Evolutionary conservation across 805 yeast genomes (phyloP), one percentile per base, ranked within the genome.

Genomic region (Pichia eremophila): DNA sequence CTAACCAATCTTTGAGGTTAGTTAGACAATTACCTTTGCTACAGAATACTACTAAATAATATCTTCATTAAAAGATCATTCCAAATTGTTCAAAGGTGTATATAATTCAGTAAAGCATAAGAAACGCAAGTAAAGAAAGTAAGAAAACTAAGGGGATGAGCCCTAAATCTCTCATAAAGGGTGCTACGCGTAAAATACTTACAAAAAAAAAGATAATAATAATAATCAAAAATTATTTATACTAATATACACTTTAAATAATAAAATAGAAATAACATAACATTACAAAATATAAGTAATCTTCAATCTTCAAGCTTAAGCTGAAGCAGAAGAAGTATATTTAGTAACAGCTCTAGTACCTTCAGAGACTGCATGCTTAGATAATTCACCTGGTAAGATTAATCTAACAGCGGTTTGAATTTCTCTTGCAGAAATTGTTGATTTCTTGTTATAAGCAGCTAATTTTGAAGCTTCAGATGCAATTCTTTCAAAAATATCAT

Each of bases 281-380:
- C 25, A 22, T 22, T 22, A 22, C 25, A 22, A 22, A 22, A 22
- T 22, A 22, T 22, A 22, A 5, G 25, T 22, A 22, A 4, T 22
- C 25, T 22, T 22, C 25, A 22, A 43, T 29, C 14, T 29, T 9
- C 10, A 12, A 10, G 14, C 14, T 61, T 61, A 66, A 63, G 68
- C 69, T 39, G 69, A 63, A 50, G 69, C 62, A 46, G 69, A 76
- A 66, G 95, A 83, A 64, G 95, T 84, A 81, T 87, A 88, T 78
- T 88, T 88, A 72, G 96, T 86, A 64, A 88, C 95, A 70, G 96
- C 95, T 81, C 95, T 86, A 61, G 96, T 88, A 79, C 97, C 97
- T 77, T 90, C 98, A 63, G 95, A 85, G 63, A 89, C 95, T 66
- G 97, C 96, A 75, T 90, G 97, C 80, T 89, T 89, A 61, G 96